Evolutionary conservation across 1,139 yeast species (phyloP).

Genomic region (Hansenula lynferdii): DNA sequence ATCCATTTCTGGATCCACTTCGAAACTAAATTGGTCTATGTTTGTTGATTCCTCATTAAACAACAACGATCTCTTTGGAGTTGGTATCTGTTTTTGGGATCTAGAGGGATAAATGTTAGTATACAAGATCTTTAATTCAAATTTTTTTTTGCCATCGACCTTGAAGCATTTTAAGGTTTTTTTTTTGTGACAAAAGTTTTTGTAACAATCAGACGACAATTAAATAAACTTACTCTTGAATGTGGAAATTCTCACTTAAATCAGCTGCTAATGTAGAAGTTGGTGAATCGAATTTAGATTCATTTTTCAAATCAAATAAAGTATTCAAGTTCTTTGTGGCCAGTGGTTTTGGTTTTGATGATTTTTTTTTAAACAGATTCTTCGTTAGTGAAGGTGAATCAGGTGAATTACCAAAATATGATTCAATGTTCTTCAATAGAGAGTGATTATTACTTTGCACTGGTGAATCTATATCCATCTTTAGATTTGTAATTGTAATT

Average conservation of each 20-base stretch:
- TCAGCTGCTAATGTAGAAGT: constrained; percentile 42
- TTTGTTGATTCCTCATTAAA: constrained; percentile 7
- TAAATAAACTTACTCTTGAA: constrained; percentile 26
- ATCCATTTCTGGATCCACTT: constrained; percentile 3
- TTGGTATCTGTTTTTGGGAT: constrained; percentile 4
- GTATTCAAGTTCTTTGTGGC: constrained; percentile 19
- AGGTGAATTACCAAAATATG: constrained; percentile 17
- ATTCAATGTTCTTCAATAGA: constrained; percentile 18
- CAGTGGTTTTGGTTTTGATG: constrained; percentile 12
- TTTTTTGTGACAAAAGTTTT: neutral
- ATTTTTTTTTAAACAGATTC: constrained; percentile 8
- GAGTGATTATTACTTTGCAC: neutral
- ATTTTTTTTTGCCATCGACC: neutral
- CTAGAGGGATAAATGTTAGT: neutral
- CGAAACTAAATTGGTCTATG: constrained; percentile 5
- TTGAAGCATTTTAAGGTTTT: too few species aligned
- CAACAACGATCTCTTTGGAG: constrained; percentile 13
- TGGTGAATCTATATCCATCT: constrained; percentile 1
- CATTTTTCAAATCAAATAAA: constrained; percentile 30
- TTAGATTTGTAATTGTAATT: too few species aligned
- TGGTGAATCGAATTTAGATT: constrained; percentile 28
- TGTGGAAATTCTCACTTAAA: constrained; percentile 41
- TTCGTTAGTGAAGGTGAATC: constrained; percentile 24
- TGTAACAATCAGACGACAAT: too few species aligned
- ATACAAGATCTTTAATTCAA: neutral